These are phyloP conservation scores for Patellifolia procumbens DNA, from an alignment of 179 eudicot genomes.

Conservation along the genomic window DNA sequence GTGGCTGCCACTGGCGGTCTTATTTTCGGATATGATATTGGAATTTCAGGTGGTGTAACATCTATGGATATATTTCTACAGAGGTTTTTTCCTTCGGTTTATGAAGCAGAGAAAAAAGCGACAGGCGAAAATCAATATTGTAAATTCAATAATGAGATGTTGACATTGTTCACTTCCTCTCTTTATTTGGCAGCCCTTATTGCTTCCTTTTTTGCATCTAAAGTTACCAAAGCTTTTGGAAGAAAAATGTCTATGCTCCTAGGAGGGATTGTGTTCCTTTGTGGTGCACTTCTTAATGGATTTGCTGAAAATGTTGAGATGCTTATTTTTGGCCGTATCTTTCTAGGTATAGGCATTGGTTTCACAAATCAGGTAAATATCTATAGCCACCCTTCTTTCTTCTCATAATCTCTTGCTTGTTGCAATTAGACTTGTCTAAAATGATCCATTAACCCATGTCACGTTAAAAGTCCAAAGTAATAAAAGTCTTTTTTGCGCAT, in stretches of 20 bases:
- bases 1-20: slow-evolving; percentile 29
- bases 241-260: slow-evolving; percentile 38
- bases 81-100: slow-evolving; percentile 47
- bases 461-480: too few relatives aligned
- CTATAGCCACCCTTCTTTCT: too few relatives aligned
- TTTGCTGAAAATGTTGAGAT: slow-evolving; percentile 40
- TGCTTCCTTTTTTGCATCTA: slow-evolving; percentile 40
- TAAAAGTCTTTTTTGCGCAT: too few relatives aligned
- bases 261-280: slow-evolving; percentile 38
- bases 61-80: slow-evolving; percentile 47
- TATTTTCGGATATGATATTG: slow-evolving; percentile 28
- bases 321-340: slow-evolving; percentile 52
- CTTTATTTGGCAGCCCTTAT: slow-evolving; percentile 48
- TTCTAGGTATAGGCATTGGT: slow-evolving; percentile 49
- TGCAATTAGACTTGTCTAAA: too few relatives aligned
- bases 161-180: slow-evolving; percentile 50
- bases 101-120: slow-evolving; percentile 25
- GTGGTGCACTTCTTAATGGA: slow-evolving; percentile 41
- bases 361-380: slow-evolving; percentile 51
- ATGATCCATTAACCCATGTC: too few relatives aligned
- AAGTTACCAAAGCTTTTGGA: slow-evolving; percentile 39
- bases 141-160: slow-evolving; percentile 39
- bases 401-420: too few relatives aligned
- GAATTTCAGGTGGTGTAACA: slow-evolving; percentile 48
- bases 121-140: slow-evolving; percentile 41